Base-by-base conservation (phyloP, 345 rosid species). In the Heritiera fomes region DNA sequence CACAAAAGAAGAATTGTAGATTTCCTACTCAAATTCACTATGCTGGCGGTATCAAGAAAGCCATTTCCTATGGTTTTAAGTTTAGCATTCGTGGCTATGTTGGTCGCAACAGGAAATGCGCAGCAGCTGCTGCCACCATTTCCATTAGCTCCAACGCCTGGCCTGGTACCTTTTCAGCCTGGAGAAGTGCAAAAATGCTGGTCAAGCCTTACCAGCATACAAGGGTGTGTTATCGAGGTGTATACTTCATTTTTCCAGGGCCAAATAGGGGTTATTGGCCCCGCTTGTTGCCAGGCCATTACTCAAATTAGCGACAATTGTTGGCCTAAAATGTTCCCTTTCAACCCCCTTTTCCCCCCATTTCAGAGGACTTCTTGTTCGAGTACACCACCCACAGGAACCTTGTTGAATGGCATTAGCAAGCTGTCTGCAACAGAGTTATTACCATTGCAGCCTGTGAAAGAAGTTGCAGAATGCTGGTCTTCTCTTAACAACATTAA, bases 271-370 rank as follows among this genome's bases (percentile, higher is more conserved):
- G 14, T 13, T 68, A 17, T 78, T 45, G 49, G 69, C 61, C 60
- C 50, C 32, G 60, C 43, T 59, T 78, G 80, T 18, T 78, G 80
- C 40, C 38, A 20, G 6, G 28, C 80, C 28, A 32, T 78, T 5
- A 7, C 43, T 46, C 18, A 59, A 28, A 38, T 78, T n/a, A 58
- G 10, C 0, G 75, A 78, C 8, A 12, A 12, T n/a, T 78, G 80
- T 13, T 78, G 67, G 69, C 69, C 69, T 32, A 78, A 69, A 10
- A 56, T 70, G 75, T 78, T 70, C 50, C 75, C 75, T 0, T 46
- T 40, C 14, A 70, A 30, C 75, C 60, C 80, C 7, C 18, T 58
- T 15, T 59, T 12, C 15, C 34, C 77, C n/a, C 77, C 38, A 41
- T 7, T 75, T 53, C 53, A 43, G 2, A 43, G 15, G 68, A 59